Evolutionary conservation across 2,329 filamentous ascomycete species (phyloP).

Genomic region (Mariannaea elegans): DNA sequence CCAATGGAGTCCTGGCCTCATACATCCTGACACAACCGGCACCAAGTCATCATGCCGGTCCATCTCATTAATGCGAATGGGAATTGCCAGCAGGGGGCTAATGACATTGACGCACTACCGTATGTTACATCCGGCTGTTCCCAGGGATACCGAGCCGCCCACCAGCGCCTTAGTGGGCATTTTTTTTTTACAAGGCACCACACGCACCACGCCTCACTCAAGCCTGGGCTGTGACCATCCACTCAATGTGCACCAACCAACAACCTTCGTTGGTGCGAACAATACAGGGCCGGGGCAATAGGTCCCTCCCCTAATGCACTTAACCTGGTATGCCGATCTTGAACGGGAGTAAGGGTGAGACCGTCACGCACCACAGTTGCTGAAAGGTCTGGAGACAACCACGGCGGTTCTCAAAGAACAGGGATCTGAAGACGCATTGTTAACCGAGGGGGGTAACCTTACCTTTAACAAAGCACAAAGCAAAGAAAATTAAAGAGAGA

Average conservation of each 20-base stretch:
- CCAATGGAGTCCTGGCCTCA: neutral
- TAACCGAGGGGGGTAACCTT: neutral
- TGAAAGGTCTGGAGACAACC: neutral
- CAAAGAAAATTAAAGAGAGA: neutral
- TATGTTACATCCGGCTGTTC: neutral
- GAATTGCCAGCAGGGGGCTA: neutral
- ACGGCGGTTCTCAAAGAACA: neutral
- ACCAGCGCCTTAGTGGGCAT: slow-evolving; percentile 15
- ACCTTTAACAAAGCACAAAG: neutral
- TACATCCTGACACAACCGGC: slow-evolving; percentile 5
- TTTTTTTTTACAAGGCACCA: slow-evolving; percentile 22
- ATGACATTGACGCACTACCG: slow-evolving; percentile 3
- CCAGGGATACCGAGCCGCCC: slow-evolving; percentile 2
- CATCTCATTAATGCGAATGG: slow-evolving; percentile 20
- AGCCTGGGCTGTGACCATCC: neutral
- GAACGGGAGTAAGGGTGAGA: slow-evolving; percentile 7
- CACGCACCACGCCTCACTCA: slow-evolving; percentile 7
- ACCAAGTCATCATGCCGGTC: slow-evolving; percentile 3
- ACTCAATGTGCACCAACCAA: slow-evolving; percentile 8
- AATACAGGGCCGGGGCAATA: neutral
- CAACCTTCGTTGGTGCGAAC: neutral
- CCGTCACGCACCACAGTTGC: slow-evolving; percentile 2
- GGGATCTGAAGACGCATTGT: slow-evolving; percentile 4
- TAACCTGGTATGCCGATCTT: neutral
- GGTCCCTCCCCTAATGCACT: neutral